Evolutionary conservation across 306 rosid species (phyloP).

Genomic region (Mimosa bimucronata): DNA sequence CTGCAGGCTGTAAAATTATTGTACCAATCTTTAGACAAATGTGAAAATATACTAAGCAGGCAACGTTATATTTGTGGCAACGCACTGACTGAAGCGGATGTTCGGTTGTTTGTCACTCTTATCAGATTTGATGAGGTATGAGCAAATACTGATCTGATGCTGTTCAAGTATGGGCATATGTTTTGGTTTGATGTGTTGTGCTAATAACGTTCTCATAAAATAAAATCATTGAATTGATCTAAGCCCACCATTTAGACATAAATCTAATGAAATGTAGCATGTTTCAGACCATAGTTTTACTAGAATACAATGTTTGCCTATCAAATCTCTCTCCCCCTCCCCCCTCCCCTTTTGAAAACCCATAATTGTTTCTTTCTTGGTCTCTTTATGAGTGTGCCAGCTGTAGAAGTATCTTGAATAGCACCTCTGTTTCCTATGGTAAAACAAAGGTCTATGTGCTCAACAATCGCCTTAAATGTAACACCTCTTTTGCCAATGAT

Average conservation of each 20-base stretch:
- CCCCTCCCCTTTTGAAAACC: neutral
- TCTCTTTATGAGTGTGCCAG: neutral
- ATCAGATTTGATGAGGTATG: slow-evolving; percentile 96
- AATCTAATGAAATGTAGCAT: neutral
- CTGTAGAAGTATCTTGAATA: neutral
- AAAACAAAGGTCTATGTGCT: neutral
- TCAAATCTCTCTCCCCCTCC: neutral
- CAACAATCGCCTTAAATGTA: neutral
- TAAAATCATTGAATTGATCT: neutral
- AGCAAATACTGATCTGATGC: neutral
- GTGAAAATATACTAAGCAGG: slow-evolving; percentile 76
- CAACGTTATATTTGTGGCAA: slow-evolving; percentile 87
- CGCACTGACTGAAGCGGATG: slow-evolving; percentile 81
- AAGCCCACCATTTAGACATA: slow-evolving; percentile 11
- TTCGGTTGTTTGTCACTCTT: slow-evolving; percentile 89
- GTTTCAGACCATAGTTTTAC: neutral
- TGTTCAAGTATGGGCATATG: slow-evolving; percentile 16
- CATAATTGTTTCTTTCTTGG: neutral
- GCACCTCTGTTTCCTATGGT: neutral
- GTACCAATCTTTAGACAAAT: slow-evolving; percentile 80
- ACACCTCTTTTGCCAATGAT: neutral
- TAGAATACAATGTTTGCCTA: slow-evolving; percentile 12
- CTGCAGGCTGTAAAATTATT: slow-evolving; percentile 72
- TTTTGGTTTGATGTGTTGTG: neutral
- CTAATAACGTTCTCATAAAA: slow-evolving; percentile 3